A percentile compares a stretch with the other conserved stretches of the same genome.
Conservation (phyloP, 768 basidiomycete genomes). For the Boletus edulis region DNA sequence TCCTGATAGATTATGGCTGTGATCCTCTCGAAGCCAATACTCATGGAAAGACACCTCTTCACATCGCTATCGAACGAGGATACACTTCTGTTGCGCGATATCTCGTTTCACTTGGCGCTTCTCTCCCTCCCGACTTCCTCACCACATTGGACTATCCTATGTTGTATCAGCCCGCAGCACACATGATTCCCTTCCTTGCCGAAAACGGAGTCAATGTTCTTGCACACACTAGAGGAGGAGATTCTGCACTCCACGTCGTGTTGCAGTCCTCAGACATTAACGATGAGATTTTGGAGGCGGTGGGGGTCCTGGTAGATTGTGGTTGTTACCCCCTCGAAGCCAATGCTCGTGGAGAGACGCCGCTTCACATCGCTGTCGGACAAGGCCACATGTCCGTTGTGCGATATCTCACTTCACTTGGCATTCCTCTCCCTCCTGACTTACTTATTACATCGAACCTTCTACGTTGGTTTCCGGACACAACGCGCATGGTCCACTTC, state of each 20-base stretch:
- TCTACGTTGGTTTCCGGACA: no score
- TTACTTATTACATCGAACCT: no score
- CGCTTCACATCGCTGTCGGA: background rate
- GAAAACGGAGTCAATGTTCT: background rate
- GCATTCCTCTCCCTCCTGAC: background rate
- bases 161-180: background rate
- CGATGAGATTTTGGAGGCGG: background rate
- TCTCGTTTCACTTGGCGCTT: background rate
- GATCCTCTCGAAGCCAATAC: background rate
- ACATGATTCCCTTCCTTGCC: background rate
- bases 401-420: background rate
- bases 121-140: background rate
- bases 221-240: background rate
- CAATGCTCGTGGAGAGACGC: background rate
- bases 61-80: background rate
- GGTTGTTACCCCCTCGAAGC: background rate
- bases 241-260: background rate
- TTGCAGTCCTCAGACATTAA: background rate
- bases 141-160: no score
- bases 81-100: background rate
- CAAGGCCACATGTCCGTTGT: background rate
- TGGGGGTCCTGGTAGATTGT: background rate
- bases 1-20: background rate
- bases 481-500: background rate
- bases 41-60: background rate